A percentile compares a stretch with the other conserved stretches of the same genome.
Evolutionary conservation across 352 stramenopile species (phyloP).

Genomic region (Globisporangium cylindrosporum): DNA sequence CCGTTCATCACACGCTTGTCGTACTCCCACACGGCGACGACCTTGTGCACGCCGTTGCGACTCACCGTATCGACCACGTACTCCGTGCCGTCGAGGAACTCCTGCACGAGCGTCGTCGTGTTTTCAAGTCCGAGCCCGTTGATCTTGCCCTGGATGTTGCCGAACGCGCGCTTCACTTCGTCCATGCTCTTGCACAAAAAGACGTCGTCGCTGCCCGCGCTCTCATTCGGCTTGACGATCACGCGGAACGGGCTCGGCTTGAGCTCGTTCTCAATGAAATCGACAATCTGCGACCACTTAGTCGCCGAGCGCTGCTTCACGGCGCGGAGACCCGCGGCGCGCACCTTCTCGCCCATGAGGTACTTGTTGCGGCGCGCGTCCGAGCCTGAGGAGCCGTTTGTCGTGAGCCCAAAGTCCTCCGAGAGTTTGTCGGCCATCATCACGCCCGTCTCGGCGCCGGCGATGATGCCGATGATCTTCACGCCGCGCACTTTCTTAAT

Average conservation of each 20-base stretch:
- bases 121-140: slow-evolving; percentile 86
- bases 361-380: slow-evolving; percentile 77
- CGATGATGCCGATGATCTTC: slow-evolving; percentile 80
- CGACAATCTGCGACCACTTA: slow-evolving; percentile 66
- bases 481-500: slow-evolving; percentile 25
- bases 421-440: slow-evolving; percentile 88
- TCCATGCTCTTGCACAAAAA: slow-evolving; percentile 77
- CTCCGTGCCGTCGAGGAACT: slow-evolving; percentile 94
- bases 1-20: slow-evolving; percentile 95
- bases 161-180: slow-evolving; percentile 77
- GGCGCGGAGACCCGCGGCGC: slow-evolving; percentile 84
- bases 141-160: slow-evolving; percentile 80
- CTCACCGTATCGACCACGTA: slow-evolving; percentile 97
- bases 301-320: slow-evolving; percentile 89
- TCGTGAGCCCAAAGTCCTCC: slow-evolving; percentile 78
- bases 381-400: slow-evolving; percentile 85
- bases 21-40: slow-evolving; percentile 97
- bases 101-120: slow-evolving; percentile 85
- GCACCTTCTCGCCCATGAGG: slow-evolving; percentile 87
- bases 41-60: slow-evolving; percentile 91
- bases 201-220: slow-evolving; percentile 72
- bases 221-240: slow-evolving; percentile 90
- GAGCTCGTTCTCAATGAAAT: slow-evolving; percentile 67
- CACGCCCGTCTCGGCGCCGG: slow-evolving; percentile 92
- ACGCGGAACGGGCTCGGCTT: slow-evolving; percentile 75